Percentiles rank a stretch among this genome's conserved stretches.
These are phyloP conservation scores for Penicillium parvum DNA, from an alignment of 495 filamentous ascomycete species.

Conservation along the genomic window DNA sequence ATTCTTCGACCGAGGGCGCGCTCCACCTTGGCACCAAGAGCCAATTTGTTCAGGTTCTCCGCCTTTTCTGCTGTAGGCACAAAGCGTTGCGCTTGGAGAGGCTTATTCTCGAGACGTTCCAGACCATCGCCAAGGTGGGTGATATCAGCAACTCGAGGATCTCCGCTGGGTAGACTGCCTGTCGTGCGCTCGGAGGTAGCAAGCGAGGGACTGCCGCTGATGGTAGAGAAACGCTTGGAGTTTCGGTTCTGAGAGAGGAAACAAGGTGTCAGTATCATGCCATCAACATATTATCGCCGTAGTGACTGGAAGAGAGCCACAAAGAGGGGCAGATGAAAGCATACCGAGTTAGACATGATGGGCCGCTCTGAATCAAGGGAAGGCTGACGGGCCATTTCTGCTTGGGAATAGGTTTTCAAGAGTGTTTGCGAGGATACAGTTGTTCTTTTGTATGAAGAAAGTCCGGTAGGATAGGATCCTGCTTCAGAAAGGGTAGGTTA, in stretches of 20 bases:
- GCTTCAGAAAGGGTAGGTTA: not conserved
- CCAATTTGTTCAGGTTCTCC: constrained; percentile 82
- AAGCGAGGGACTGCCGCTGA: constrained; percentile 69
- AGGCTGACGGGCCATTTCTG: constrained; percentile 53
- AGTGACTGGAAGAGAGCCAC: not conserved
- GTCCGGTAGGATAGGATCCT: not conserved
- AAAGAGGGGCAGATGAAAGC: constrained; percentile 22
- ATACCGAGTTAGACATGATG: constrained; percentile 72
- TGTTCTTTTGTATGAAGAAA: not conserved
- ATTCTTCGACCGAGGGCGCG: constrained; percentile 85
- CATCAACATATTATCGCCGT: too few relatives aligned
- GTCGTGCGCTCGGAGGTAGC: constrained; percentile 59
- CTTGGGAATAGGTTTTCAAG: not conserved
- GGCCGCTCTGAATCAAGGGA: constrained; percentile 71
- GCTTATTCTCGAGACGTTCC: constrained; percentile 88
- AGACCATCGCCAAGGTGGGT: constrained; percentile 76
- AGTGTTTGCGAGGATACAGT: not conserved
- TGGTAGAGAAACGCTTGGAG: constrained; percentile 77
- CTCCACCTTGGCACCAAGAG: constrained; percentile 90
- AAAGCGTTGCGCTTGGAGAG: constrained; percentile 79
- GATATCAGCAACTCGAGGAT: constrained; percentile 65
- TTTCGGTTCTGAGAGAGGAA: constrained; percentile 49
- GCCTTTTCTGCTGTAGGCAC: constrained; percentile 75
- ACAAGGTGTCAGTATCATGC: too few relatives aligned
- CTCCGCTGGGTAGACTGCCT: constrained; percentile 54